Conservation (phyloP, 176 grass and related monocot species). For the Ananas comosus region DNA sequence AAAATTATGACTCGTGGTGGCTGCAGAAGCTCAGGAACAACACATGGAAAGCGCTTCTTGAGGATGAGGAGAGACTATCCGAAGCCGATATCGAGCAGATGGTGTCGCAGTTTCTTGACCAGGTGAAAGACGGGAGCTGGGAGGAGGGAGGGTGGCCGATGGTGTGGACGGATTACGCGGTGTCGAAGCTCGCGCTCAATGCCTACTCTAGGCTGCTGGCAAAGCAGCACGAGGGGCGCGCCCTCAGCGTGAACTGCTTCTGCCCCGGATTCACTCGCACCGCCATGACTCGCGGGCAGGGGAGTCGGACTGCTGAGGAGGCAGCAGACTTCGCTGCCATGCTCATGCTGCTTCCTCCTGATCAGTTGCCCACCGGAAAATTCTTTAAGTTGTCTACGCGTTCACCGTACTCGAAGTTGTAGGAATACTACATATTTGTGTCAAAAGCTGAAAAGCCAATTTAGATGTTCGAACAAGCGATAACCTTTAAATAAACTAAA, state of each 20-base stretch:
- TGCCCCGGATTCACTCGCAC: constrained; percentile 90
- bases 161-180: constrained; percentile 91
- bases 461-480: too few relatives aligned
- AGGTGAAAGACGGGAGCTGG: constrained; percentile 75
- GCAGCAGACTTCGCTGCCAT: constrained; percentile 37
- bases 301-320: constrained; percentile 53
- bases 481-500: too few relatives aligned
- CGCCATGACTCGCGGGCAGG: constrained; percentile 69
- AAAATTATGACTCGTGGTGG: neutral
- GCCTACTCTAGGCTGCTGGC: constrained; percentile 76
- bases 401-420: constrained; percentile 68
- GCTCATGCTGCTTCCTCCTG: constrained; percentile 40
- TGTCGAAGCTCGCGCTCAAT: constrained; percentile 89
- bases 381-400: constrained; percentile 70
- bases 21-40: constrained; percentile 59
- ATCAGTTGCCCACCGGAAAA: constrained; percentile 49
- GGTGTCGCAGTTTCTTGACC: constrained; percentile 55
- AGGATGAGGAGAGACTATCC: constrained; percentile 56
- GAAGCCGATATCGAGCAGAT: constrained; percentile 43
- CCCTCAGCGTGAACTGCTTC: constrained; percentile 67
- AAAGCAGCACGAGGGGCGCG: constrained; percentile 33
- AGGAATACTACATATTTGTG: neutral
- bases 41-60: constrained; percentile 28
- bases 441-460: too few relatives aligned
- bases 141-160: constrained; percentile 55